Base-by-base conservation (phyloP, 805 yeast genomes). In the Yarrowia keelungensis region DNA sequence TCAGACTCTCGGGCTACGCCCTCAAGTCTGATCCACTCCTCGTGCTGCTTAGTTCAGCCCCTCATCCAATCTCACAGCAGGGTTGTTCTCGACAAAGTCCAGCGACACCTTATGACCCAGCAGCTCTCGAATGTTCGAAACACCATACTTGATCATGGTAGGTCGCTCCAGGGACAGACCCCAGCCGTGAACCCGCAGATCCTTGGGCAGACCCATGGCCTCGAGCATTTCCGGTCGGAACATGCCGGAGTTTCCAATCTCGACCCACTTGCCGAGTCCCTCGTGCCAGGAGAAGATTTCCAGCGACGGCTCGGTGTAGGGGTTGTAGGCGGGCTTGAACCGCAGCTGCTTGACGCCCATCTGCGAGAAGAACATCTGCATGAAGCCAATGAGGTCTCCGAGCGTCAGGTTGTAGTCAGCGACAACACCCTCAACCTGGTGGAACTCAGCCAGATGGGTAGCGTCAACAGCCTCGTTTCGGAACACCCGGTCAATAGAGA, bases 391-490 rank as follows among this genome's bases (percentile, higher is more conserved):
- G 80, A 95, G 85, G 78, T 94, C 97, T 72, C 99, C 99, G 75
- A 95, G 83, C 8, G 99, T 93, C 74, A 95, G 83, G 79, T 92
- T 89, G 81, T 92, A 94, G 78, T 97, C 99, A 41, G 98, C 99
- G 76, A 95, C 84, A 68, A 95, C 99, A 83, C 99, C 99, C 82
- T 95, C 99, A 71, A 95, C 97, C 83, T 95, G 99, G 81, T 95
- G 98, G 85, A 95, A 95, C 82, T 95, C 99, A 47, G 99, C 99
- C 81, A 95, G 86, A 80, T 95, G 99, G 16, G 99, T 95, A 67
- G 98, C 98, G 79, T 95, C 99, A 66, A 95, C 99, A 38, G 99
- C 98, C 83, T 95, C 99, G 79, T 95, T 95, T 83, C 99, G 91
- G 91, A 95, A 95, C 70, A 95, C 99, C 78, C 98, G 88, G 80